These are phyloP conservation scores for Salvia splendens DNA, from an alignment of 257 asterid species.

Conservation along the genomic window DNA sequence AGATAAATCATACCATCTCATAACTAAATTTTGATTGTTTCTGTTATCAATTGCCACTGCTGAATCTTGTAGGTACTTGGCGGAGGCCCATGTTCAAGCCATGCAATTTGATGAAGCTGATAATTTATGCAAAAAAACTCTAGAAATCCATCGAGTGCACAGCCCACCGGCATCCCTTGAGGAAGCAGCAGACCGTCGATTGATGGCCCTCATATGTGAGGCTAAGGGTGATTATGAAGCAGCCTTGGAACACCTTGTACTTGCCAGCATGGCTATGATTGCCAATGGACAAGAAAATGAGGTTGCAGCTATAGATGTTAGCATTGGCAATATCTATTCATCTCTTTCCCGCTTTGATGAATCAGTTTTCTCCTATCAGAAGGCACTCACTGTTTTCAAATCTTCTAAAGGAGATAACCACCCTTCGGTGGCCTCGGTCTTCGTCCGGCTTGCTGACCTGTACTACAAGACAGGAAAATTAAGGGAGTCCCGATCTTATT, in stretches of 20 bases:
- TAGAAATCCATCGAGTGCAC: constrained; percentile 95
- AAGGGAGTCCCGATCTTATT: constrained; percentile 89
- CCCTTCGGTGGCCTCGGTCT: constrained; percentile 94
- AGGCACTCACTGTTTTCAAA: constrained; percentile 96
- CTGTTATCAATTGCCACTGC: constrained; percentile 12
- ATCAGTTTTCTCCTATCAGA: constrained; percentile 97
- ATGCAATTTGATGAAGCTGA: constrained; percentile 98
- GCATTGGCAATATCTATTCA: constrained; percentile 94
- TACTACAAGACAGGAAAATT: constrained; percentile 92
- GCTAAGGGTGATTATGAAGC: constrained; percentile 93
- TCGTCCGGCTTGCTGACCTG: constrained; percentile 83
- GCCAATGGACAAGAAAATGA: constrained; percentile 93
- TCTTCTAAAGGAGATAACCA: constrained; percentile 95
- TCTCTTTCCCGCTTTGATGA: constrained; percentile 91
- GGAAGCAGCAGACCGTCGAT: constrained; percentile 97
- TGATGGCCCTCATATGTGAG: constrained; percentile 96
- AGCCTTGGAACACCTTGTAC: constrained; percentile 96
- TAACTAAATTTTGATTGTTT: constrained; percentile 1
- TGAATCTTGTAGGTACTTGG: constrained; percentile 67
- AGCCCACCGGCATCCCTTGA: constrained; percentile 99
- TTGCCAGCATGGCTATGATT: constrained; percentile 98
- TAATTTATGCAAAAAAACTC: constrained; percentile 76
- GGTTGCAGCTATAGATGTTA: constrained; percentile 90
- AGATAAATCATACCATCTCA: background rate
- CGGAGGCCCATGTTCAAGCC: constrained; percentile 98